Evolutionary conservation across 2,329 filamentous ascomycete species (phyloP).

Genomic region (Colletotrichum cuscutae): DNA sequence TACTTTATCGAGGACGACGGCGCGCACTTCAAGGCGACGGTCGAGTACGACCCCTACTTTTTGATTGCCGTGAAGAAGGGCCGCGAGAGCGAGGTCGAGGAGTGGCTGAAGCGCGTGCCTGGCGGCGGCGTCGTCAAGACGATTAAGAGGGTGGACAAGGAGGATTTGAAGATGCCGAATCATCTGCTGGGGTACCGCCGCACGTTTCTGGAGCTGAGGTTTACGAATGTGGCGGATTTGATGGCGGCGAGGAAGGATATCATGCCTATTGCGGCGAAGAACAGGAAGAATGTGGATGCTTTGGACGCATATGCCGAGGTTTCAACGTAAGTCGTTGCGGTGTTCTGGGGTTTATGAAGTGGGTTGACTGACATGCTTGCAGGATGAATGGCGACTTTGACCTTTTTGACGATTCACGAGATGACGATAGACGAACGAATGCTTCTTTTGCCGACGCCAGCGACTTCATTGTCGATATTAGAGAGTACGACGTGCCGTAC

Average conservation of each 20-base stretch:
- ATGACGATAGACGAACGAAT: conserved; percentile 82
- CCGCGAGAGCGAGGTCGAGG: conserved; percentile 91
- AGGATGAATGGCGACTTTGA: conserved; percentile 87
- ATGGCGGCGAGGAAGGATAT: conserved; percentile 86
- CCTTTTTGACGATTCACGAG: conserved; percentile 90
- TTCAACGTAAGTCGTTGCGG: conserved; percentile 59
- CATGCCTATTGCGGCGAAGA: conserved; percentile 93
- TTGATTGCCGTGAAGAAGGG: conserved; percentile 89
- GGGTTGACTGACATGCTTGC: conserved; percentile 36
- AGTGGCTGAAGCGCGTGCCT: conserved; percentile 85
- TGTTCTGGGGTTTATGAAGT: too few species aligned
- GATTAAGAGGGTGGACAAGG: conserved; percentile 84
- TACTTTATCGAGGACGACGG: conserved; percentile 95
- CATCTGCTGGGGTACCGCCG: conserved; percentile 91
- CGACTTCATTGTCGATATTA: conserved; percentile 97
- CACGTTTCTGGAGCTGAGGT: conserved; percentile 87
- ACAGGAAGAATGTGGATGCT: conserved; percentile 93
- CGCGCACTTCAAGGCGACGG: conserved; percentile 91
- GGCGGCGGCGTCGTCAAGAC: conserved; percentile 85
- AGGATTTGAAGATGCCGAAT: conserved; percentile 95
- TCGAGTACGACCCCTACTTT: conserved; percentile 98
- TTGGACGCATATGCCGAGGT: conserved; percentile 99
- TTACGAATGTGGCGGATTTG: conserved; percentile 88
- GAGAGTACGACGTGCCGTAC: conserved; percentile 99
- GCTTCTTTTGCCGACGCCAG: conserved; percentile 85